A percentile compares a stretch with the other conserved stretches of the same genome.
phyloP scores from a whole-genome alignment of 2,329 filamentous ascomycete genomes.

The Macrophomina phaseolina region DNA sequence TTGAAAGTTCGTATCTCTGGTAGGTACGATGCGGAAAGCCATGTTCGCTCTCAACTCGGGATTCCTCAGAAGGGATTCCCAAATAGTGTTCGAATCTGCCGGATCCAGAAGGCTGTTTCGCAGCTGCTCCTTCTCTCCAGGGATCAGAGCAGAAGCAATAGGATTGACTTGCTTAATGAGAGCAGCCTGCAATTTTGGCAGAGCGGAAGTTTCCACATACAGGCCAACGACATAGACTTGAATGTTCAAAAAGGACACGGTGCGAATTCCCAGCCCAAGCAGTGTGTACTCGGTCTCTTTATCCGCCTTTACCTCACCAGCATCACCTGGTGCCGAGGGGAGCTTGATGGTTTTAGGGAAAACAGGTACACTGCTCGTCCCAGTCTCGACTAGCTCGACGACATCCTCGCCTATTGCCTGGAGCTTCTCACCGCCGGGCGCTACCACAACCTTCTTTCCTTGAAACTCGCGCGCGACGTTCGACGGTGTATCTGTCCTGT shows the following conservation, averaged over 20 bases:
- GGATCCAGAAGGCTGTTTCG: conserved; percentile 73
- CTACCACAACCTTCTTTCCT: conserved; percentile 62
- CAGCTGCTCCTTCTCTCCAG: conserved; percentile 78
- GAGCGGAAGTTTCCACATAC: conserved; percentile 84
- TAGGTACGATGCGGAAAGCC: conserved; percentile 84
- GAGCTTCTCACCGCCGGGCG: conserved; percentile 67
- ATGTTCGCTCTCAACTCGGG: conserved; percentile 49
- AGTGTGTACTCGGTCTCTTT: conserved; percentile 75
- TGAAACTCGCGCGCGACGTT: conserved; percentile 47
- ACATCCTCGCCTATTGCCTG: conserved; percentile 54
- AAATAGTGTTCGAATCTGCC: conserved; percentile 71
- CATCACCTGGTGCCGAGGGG: conserved; percentile 47
- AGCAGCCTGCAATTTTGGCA: conserved; percentile 77
- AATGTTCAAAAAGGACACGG: conserved; percentile 86
- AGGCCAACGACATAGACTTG: conserved; percentile 95
- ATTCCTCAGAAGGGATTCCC: conserved; percentile 70
- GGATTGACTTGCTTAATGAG: conserved; percentile 78
- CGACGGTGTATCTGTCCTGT: conserved; percentile 37
- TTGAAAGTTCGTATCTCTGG: conserved; percentile 91
- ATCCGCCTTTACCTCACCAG: conserved; percentile 32
- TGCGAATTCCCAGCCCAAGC: conserved; percentile 84
- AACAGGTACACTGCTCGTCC: conserved; percentile 76
- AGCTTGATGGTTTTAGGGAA: conserved; percentile 78
- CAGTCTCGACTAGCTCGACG: conserved; percentile 77
- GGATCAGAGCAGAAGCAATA: conserved; percentile 80